These are phyloP conservation scores for Halocafeteria seosinensis DNA, from an alignment of 108 stramenopile genomes.

Conservation along the genomic window DNA sequence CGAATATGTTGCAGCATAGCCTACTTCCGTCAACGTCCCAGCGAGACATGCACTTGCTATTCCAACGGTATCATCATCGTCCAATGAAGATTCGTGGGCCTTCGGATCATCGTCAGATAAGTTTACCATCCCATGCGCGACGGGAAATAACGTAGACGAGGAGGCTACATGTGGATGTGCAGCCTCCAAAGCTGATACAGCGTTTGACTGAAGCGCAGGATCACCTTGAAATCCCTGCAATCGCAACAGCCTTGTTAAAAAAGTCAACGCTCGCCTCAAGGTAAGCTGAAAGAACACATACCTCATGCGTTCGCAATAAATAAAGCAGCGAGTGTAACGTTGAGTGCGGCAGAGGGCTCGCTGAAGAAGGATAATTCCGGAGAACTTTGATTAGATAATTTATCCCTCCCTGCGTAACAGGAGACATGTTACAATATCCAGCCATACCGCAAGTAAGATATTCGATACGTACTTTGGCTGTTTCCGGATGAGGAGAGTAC, in stretches of 20 bases:
- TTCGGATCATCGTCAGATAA: neutral
- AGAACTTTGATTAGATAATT: no score
- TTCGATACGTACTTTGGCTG: no score
- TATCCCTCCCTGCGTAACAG: no score
- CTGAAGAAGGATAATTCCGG: no score
- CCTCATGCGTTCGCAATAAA: neutral
- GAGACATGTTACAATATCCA: no score
- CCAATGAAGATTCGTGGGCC: neutral
- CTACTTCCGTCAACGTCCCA: neutral
- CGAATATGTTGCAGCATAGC: neutral
- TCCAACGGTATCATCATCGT: neutral
- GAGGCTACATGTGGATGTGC: neutral
- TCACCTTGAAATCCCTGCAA: no score
- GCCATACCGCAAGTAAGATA: no score
- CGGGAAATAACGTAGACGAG: neutral
- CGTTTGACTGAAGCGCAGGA: no score
- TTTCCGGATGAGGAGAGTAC: no score
- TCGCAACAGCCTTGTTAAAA: neutral
- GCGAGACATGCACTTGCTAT: neutral
- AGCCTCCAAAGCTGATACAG: no score
- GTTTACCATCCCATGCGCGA: neutral
- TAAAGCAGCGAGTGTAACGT: neutral
- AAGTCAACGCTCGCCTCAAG: neutral
- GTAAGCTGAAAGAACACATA: neutral
- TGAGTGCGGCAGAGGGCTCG: neutral